These are phyloP conservation scores for Gaeumannomyces tritici DNA, from an alignment of 2,329 filamentous ascomycete species.

Conservation along the genomic window DNA sequence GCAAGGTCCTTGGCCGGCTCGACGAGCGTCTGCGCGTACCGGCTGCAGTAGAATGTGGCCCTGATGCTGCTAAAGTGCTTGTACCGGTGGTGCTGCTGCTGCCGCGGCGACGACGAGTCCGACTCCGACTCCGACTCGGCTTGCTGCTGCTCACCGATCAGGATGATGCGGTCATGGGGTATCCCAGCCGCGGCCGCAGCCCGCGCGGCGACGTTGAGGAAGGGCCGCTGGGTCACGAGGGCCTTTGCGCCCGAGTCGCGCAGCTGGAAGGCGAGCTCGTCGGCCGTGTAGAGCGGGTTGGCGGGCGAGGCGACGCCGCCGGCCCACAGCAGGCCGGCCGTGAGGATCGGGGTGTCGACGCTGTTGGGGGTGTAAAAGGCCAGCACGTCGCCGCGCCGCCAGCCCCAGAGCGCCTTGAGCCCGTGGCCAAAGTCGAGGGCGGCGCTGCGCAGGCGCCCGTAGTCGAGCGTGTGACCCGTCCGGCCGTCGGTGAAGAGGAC, in stretches of 20 bases:
- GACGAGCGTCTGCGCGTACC: slow-evolving; percentile 48
- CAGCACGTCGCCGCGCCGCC: slow-evolving; percentile 76
- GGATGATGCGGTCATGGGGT: slow-evolving; percentile 58
- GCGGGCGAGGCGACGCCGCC: slow-evolving; percentile 76
- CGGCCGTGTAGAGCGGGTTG: slow-evolving; percentile 76
- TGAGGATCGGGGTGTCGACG: slow-evolving; percentile 70
- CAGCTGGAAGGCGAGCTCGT: slow-evolving; percentile 79
- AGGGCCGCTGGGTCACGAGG: slow-evolving; percentile 61
- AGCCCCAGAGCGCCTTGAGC: slow-evolving; percentile 63
- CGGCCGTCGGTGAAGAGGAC: slow-evolving; percentile 69
- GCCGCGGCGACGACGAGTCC: neutral
- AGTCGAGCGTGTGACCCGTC: slow-evolving; percentile 61
- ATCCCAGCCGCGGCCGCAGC: slow-evolving; percentile 66
- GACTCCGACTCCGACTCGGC: neutral
- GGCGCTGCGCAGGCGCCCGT: slow-evolving; percentile 51
- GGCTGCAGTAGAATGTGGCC: slow-evolving; percentile 49
- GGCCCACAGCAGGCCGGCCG: slow-evolving; percentile 74
- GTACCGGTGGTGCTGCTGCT: slow-evolving; percentile 41
- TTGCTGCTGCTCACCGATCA: slow-evolving; percentile 62
- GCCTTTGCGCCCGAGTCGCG: slow-evolving; percentile 67
- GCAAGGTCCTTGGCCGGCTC: slow-evolving; percentile 64
- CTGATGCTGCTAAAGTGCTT: slow-evolving; percentile 67
- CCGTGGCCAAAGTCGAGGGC: slow-evolving; percentile 74
- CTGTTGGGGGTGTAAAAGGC: slow-evolving; percentile 77
- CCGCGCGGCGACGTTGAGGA: slow-evolving; percentile 53